Evolutionary conservation across 2,329 filamentous ascomycete species (phyloP), one percentile per base, ranked within the genome.

Genomic region (Celoporthe dispersa): DNA sequence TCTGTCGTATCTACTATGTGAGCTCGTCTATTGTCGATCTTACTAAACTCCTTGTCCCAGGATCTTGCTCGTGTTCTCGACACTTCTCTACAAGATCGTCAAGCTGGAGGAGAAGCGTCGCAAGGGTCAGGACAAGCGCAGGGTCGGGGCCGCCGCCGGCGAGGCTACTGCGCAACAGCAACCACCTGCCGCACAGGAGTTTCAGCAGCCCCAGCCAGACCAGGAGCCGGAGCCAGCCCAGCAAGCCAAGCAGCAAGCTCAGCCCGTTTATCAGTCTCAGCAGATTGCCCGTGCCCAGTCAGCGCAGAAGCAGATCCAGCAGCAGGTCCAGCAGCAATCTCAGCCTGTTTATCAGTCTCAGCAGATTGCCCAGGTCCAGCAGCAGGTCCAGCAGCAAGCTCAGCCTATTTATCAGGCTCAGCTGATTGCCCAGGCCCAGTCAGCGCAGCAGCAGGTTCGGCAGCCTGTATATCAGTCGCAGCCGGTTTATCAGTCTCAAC

Each of bases 61-160:
- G 51, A 63, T 71, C 53, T 51, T 71, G 28, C 33, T 71, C 33
- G 59, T 44, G 2, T 71, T 71, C 41, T 64, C 64, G 12, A 62
- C 44, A 31, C 64, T 71, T 25, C 33, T 71, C 51, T 71, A 71
- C 68, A 69, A 71, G 64, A 37, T 60, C 39, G 68, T 64, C 51
- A 71, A 71, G 57, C 28, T 33, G 31, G 67, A 71, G 48, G 70
- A 71, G 33, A 44, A 53, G n/a, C 68, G 70, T 41, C 69, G 62
- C 25, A 70, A 70, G 51, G 53, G 67, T 48, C 44, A 31, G 33
- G 35, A 33, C 33, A 67, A 51, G 22, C 37, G 37, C 2, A 53
- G 59, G 68, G 19, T 33, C 35, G 31, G n/a, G 12, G 37, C 4
- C 37, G 6, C 22, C 11, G 25, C 1, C 55, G 66, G 35, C 25